Base-by-base conservation (phyloP, 352 stramenopile genomes). In the Globisporangium abappressorium region DNA sequence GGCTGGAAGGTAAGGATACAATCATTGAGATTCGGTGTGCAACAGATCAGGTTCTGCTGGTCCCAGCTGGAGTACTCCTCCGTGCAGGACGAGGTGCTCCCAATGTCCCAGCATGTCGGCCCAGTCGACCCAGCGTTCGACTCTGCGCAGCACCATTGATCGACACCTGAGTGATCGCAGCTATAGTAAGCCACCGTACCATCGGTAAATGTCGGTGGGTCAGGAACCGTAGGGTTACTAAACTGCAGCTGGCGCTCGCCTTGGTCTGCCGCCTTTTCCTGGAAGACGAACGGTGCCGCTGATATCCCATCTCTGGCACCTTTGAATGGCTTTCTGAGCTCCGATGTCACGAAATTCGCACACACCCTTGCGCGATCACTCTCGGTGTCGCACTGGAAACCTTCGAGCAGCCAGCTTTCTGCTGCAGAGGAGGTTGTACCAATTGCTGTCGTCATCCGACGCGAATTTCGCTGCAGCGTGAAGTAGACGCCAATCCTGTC, bases 1-100 rank as follows among this genome's bases (percentile, higher is more conserved):
- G 59, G 49, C 57, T 81, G 53, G 64, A 81, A 85, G 22, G 79
- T 86, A 11, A 79, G 41, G 8, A 64, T 62, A 41, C 81, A 89
- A 12, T 77, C 65, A 20, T 57, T 66, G 20, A 74, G 58, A 14
- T 62, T 75, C 2, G 43, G 51, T 8, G 72, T 70, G 57, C 81
- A 89, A 54, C 81, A 89, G 67, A 89, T 84, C 20, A 81, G 38
- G 72, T 87, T 87, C 58, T 86, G 72, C 14, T 74, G 67, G 64
- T 71, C 77, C 79, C 79, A 87, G 1, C 47, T 26, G 28, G 58
- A 68, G 26, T 69, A 78, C 4, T 79, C 64, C 33, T 87, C 71
- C 5, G 46, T 68, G 63, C 77, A 85, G 34, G 46, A 12, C 26
- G 6, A 8, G 38, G 30, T 26, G 12, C 63, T 69, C 2, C 62